Evolutionary conservation across 495 filamentous ascomycete species (phyloP).

Genomic region (Penicillium mononematosum): DNA sequence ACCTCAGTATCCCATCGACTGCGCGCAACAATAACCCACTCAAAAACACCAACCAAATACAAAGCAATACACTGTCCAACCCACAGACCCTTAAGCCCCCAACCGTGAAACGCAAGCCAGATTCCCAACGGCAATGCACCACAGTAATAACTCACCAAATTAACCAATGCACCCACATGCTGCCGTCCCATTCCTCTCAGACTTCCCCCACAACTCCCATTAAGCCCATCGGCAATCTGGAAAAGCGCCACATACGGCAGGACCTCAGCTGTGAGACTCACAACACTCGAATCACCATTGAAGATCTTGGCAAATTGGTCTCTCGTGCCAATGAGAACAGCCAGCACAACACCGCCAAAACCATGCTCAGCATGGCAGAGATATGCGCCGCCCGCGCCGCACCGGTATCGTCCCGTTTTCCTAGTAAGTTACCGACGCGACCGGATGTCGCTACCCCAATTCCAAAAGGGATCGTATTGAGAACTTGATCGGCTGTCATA

Average conservation of each 20-base stretch:
- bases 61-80: conserved; percentile 87
- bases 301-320: conserved; percentile 80
- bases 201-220: conserved; percentile 80
- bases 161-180: conserved; percentile 86
- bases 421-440: conserved; percentile 80
- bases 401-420: conserved; percentile 63
- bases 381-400: conserved; percentile 74
- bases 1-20: conserved; percentile 82
- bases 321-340: conserved; percentile 68
- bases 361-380: conserved; percentile 70
- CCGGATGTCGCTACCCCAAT: conserved; percentile 81
- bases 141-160: conserved; percentile 84
- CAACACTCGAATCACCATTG: conserved; percentile 73
- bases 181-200: conserved; percentile 85
- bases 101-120: conserved; percentile 84
- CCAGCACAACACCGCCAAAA: conserved; percentile 66
- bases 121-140: conserved; percentile 82
- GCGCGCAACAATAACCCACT: conserved; percentile 78
- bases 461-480: conserved; percentile 92
- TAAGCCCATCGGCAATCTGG: conserved; percentile 88
- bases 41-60: conserved; percentile 74
- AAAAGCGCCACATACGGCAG: conserved; percentile 91
- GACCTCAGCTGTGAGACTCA: conserved; percentile 75
- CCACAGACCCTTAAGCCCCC: conserved; percentile 84
- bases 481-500: conserved; percentile 90